Base-by-base conservation (phyloP, 1,284 basidiomycete genomes). In the Sporisorium exsertum region DNA sequence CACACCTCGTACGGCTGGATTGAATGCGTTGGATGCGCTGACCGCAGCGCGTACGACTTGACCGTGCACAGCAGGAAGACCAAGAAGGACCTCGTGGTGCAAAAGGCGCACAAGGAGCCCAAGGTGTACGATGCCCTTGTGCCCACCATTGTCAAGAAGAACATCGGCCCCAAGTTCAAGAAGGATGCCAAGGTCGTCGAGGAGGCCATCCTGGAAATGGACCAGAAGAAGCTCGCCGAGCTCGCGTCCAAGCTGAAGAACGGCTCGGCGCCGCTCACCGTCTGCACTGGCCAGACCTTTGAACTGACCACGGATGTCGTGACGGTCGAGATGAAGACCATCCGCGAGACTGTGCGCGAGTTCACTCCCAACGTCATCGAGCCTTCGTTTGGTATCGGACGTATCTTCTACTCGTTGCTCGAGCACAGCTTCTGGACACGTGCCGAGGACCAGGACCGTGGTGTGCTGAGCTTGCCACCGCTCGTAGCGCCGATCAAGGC, bases 11-110 rank as follows among this genome's bases (percentile, higher is more conserved):
- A 91, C 80, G 96, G 96, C 57, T 99, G 97, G 97, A 96, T 94
- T 70, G 97, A 99, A 87, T 99, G 96, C 86, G 95, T 98, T 56
- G 97, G 96, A n/a, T 99, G 97, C 87, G 96, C 97, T 51, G 96
- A 99, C 87, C 92, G 97, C 61, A 94, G 94, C 12, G 97, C 97
- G 32, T 99, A 97, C 87, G 97, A 99, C 78, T 83, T 90, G 59
- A 89, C 88, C n/a, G 89, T 90, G 27, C 90, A 90, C 86, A 86
- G 87, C 62, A 87, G 87, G 70, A 78, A 81, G 61, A 87, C 87
- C 18, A 87, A 87, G 79, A 88, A 87, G 66, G 89, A 89, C 81
- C 88, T 96, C 26, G 89, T 94, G 27, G 94, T 95, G 42, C 90
- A 94, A 56, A 90, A 95, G 87, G 91, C 91, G 51, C 88, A 98